Base-by-base conservation (phyloP, 257 asterid genomes). In the Solanum etuberosum region DNA sequence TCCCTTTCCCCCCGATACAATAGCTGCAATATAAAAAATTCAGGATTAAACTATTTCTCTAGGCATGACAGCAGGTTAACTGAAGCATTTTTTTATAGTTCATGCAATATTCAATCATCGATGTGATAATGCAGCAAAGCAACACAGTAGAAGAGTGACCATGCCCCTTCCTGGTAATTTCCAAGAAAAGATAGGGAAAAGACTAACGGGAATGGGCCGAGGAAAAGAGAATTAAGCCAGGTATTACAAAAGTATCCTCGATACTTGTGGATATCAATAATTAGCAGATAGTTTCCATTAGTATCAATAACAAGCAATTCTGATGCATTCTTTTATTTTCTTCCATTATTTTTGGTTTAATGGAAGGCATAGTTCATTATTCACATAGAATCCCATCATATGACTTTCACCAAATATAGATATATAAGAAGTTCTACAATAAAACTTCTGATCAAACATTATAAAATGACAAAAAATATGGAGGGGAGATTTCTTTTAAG, bases 1-100 rank as follows among this genome's bases (percentile, higher is more conserved):
- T 83, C 98, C 98, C 89, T 94, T 96, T 10, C 98, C 98, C 70
- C 98, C 98, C 2, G 98, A 94, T 85, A 93, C 94, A 10, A 93
- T 95, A 80, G 97, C 97, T 95, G 93, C 93, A 90, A 57, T 88
- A 76, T 71, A 85, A 35, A 90, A 81, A 65, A 81, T 0, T 46
- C 85, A 80, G 85, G 38, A 46, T 80, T 29, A 80, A 80, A 80
- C 27, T 29, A 29, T 80, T 76, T 7, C 37, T 27, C 84, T 46
- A 46, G 63, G 84, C 9, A 25, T 74, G 57, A 74, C 34, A 74
- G 12, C 34, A 74, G 57, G 57, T 23, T 12, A 6, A 13, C 16
- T 12, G 12, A 37, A n/a, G 31, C 13, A 2, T 25, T 63, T 42
- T 25, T 77, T 42, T 42, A 42, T 77, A 77, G 18, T 5, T 80